Evolutionary conservation across 345 rosid genomes (phyloP).

Genomic region (Clausena lansium): DNA sequence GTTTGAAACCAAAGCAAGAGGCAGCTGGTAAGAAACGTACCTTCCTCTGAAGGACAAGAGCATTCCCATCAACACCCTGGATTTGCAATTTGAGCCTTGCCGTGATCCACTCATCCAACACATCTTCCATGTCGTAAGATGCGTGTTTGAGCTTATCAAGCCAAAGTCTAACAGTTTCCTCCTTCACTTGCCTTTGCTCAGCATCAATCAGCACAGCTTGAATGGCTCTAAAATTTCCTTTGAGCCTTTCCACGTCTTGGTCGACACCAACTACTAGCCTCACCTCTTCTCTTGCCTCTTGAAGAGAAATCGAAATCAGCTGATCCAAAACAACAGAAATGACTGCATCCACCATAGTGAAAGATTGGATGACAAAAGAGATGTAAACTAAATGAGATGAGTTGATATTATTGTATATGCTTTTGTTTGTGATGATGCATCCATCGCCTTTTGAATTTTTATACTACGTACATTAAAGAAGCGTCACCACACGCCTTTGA

Average conservation of each 20-base stretch:
- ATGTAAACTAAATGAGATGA: too few relatives aligned
- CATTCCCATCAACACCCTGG: not conserved
- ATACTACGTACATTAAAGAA: too few relatives aligned
- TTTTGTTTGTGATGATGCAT: too few relatives aligned
- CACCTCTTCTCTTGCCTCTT: not conserved
- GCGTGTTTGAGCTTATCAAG: not conserved
- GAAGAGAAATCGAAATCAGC: not conserved
- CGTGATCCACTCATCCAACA: slow-evolving; percentile 14
- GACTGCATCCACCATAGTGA: too few relatives aligned
- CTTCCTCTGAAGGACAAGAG: not conserved
- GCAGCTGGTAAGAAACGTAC: not conserved
- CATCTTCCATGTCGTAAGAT: slow-evolving; percentile 9
- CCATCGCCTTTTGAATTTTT: too few relatives aligned
- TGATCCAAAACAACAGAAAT: not conserved
- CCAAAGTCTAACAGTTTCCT: not conserved
- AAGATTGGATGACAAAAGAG: too few relatives aligned
- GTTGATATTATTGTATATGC: too few relatives aligned
- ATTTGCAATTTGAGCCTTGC: slow-evolving; percentile 4
- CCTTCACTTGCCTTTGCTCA: not conserved
- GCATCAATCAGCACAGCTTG: slow-evolving; percentile 10
- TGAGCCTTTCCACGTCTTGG: not conserved
- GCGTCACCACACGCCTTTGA: too few relatives aligned
- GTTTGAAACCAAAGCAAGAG: not conserved
- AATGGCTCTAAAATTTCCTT: not conserved
- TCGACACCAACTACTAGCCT: not conserved